A percentile compares a stretch with the other conserved stretches of the same genome.
Evolutionary conservation across 2,329 filamentous ascomycete species (phyloP).

Genomic region (Neonectria hederae): DNA sequence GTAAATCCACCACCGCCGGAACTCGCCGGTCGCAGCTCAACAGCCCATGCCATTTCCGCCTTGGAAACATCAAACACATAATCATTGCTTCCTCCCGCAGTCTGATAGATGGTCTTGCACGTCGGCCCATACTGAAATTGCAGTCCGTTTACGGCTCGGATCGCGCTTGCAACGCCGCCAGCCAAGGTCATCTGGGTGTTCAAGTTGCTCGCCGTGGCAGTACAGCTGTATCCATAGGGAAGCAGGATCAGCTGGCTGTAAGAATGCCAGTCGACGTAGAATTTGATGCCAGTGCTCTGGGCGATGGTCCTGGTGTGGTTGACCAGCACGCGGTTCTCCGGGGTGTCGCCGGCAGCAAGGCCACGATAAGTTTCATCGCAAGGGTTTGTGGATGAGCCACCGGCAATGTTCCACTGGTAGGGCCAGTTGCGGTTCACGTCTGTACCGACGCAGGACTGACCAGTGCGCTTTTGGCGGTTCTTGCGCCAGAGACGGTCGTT

Average conservation of each 20-base stretch:
- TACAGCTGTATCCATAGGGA: constrained; percentile 69
- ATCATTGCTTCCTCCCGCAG: constrained; percentile 57
- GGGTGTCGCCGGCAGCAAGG: constrained; percentile 52
- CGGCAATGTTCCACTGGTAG: constrained; percentile 60
- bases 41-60: constrained; percentile 53
- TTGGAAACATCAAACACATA: constrained; percentile 54
- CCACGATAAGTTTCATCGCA: constrained; percentile 62
- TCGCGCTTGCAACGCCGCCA: constrained; percentile 58
- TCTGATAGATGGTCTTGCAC: constrained; percentile 70
- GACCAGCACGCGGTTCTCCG: constrained; percentile 61
- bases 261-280: constrained; percentile 73
- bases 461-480: constrained; percentile 58
- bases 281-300: constrained; percentile 58
- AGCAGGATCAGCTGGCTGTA: constrained; percentile 68
- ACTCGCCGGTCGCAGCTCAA: constrained; percentile 50
- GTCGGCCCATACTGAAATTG: constrained; percentile 59
- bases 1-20: constrained; percentile 35
- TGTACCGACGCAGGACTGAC: constrained; percentile 57
- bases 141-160: constrained; percentile 54
- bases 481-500: constrained; percentile 70
- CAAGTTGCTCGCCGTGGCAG: constrained; percentile 55
- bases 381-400: constrained; percentile 61
- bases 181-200: constrained; percentile 60
- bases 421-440: constrained; percentile 71
- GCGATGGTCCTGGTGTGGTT: constrained; percentile 43